Percentiles rank a stretch among this genome's conserved stretches.
These are phyloP conservation scores for Vachellia collinsii DNA, from an alignment of 306 rosid genomes.

Conservation along the genomic window DNA sequence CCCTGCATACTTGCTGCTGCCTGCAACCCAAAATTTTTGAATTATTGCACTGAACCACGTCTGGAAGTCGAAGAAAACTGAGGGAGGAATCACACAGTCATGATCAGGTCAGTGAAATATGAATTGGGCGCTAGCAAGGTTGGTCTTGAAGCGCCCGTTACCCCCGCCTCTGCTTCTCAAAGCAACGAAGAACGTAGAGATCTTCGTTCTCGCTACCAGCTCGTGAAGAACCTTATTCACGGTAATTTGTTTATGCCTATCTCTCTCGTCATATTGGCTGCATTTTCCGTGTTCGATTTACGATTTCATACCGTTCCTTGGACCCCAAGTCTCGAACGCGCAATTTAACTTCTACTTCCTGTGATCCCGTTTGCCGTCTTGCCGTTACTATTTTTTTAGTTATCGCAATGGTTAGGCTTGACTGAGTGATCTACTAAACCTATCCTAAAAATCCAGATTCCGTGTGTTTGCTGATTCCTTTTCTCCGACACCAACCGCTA, in stretches of 20 bases:
- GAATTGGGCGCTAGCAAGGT: not conserved
- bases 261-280: not conserved
- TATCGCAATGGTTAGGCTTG: not conserved
- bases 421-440: not conserved
- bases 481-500: not conserved
- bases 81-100: not conserved
- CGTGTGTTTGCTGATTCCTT: not conserved
- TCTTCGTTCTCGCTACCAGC: conserved; percentile 46
- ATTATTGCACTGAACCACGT: not conserved
- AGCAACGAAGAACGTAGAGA: conserved; percentile 31
- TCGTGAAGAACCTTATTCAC: conserved; percentile 34
- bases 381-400: not conserved
- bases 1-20: not conserved
- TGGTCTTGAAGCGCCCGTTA: not conserved
- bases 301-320: not conserved
- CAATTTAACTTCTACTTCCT: not conserved
- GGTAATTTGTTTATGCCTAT: conserved; percentile 10
- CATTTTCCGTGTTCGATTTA: not conserved
- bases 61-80: not conserved
- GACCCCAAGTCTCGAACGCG: not conserved
- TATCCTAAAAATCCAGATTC: not conserved
- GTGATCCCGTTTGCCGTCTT: not conserved
- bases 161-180: not conserved
- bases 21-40: not conserved
- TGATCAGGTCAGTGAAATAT: conserved; percentile 23